phyloP scores from a whole-genome alignment of 164 flowering plant genomes.

The Tetracentron sinense region DNA sequence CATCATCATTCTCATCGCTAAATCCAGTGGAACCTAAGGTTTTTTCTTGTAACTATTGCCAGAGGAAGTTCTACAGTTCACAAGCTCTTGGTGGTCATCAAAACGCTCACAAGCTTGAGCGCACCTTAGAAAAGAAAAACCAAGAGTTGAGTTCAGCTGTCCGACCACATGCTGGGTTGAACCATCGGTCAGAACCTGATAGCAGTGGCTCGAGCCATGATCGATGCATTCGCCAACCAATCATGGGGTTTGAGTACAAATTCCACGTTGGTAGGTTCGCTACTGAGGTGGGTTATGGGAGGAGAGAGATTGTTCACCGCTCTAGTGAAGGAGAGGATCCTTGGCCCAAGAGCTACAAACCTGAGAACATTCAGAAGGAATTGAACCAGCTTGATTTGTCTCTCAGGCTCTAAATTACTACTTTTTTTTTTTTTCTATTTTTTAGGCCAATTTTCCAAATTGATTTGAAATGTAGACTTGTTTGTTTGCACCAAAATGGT shows the following conservation, averaged over 20 bases:
- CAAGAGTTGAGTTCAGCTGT: slow-evolving; percentile 37
- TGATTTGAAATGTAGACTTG: too few relatives aligned
- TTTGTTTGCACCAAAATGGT: too few relatives aligned
- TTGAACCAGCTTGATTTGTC: slow-evolving; percentile 57
- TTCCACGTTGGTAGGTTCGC: slow-evolving; percentile 10
- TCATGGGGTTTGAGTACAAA: not conserved
- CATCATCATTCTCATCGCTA: slow-evolving; percentile 33
- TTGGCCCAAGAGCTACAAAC: slow-evolving; percentile 16
- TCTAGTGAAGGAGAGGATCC: slow-evolving; percentile 13
- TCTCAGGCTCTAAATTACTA: slow-evolving; percentile 46
- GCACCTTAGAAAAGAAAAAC: slow-evolving; percentile 68
- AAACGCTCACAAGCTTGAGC: slow-evolving; percentile 81
- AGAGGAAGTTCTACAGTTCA: slow-evolving; percentile 75
- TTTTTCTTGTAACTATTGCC: slow-evolving; percentile 75
- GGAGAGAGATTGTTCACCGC: slow-evolving; percentile 13
- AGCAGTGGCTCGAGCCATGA: slow-evolving; percentile 3
- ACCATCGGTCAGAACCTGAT: not conserved
- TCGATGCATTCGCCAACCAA: slow-evolving; percentile 2
- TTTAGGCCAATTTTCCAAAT: not conserved
- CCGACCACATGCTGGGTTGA: slow-evolving; percentile 22
- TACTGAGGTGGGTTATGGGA: slow-evolving; percentile 7
- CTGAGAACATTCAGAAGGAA: slow-evolving; percentile 32
- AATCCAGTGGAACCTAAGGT: slow-evolving; percentile 31
- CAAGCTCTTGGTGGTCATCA: slow-evolving; percentile 95
- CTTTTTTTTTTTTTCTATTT: not conserved